A percentile compares a stretch with the other conserved stretches of the same genome.
Conservation (phyloP, 2,329 filamentous ascomycete species). For the Penicillium decumbens region DNA sequence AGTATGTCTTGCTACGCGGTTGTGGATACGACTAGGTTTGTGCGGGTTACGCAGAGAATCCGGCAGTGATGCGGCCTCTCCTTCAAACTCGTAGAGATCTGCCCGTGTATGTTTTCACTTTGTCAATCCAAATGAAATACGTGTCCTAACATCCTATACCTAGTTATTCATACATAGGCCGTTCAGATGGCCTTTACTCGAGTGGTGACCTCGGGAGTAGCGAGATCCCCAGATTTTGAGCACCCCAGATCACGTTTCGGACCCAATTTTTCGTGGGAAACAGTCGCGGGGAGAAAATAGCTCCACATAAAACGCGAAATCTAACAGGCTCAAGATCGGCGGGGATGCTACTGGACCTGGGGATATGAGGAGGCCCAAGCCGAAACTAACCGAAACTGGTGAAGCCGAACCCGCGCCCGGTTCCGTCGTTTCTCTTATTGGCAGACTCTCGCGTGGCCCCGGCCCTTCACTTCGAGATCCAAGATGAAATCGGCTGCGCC, state of each 20-base stretch:
- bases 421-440: not conserved
- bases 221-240: not conserved
- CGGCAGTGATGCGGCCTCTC: not conserved
- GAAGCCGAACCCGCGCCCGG: constrained; percentile 12
- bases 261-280: constrained; percentile 4
- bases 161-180: no score
- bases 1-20: not conserved
- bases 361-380: not conserved
- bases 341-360: constrained; percentile 5
- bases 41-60: not conserved
- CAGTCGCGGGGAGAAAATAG: not conserved
- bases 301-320: not conserved
- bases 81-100: not conserved
- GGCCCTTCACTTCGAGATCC: not conserved
- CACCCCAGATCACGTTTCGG: not conserved
- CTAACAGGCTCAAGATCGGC: constrained; percentile 17
- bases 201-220: not conserved
- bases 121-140: no score
- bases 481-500: not conserved
- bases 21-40: not conserved
- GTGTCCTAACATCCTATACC: no score
- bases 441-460: constrained; percentile 10
- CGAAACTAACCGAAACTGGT: constrained; percentile 15
- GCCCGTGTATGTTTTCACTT: not conserved
- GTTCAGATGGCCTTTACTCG: constrained; percentile 3